Conservation (phyloP, 1,284 basidiomycete genomes). For the Marasmius oreades region DNA sequence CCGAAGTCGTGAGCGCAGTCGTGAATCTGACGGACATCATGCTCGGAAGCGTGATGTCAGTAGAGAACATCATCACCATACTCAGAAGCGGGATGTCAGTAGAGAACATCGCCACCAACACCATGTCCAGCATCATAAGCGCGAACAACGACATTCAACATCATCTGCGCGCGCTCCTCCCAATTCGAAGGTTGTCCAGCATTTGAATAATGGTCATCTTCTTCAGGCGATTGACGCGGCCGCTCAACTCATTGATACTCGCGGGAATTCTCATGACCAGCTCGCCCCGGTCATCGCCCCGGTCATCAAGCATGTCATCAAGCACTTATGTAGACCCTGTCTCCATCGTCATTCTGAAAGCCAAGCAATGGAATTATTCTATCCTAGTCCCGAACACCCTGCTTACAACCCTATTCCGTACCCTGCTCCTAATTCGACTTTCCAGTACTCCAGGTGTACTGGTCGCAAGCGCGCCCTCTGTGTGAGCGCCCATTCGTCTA, state of each 20-base stretch:
- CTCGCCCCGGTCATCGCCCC: background rate
- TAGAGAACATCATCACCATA: background rate
- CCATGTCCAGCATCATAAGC: too few species aligned
- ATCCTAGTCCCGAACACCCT: slow-evolving; percentile 9
- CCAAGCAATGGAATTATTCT: background rate
- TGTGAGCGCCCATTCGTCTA: slow-evolving; percentile 34
- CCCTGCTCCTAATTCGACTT: slow-evolving; percentile 25
- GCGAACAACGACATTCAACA: too few species aligned
- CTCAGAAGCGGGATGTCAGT: background rate
- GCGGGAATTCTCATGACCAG: background rate
- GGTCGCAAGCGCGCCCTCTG: slow-evolving; percentile 72
- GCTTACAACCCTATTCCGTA: slow-evolving; percentile 11
- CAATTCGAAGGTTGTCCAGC: background rate
- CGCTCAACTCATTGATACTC: too few species aligned
- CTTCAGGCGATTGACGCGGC: too few species aligned
- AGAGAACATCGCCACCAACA: background rate
- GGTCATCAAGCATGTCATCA: background rate
- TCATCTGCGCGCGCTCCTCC: background rate
- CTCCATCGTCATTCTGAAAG: slow-evolving; percentile 1
- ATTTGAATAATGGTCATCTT: too few species aligned
- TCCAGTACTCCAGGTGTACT: slow-evolving; percentile 69
- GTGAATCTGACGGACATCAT: background rate
- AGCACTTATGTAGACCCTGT: background rate
- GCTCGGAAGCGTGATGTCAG: background rate
- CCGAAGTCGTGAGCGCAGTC: too few species aligned